Evolutionary conservation across 345 rosid species (phyloP).

Genomic region (Salix koriyanagi): DNA sequence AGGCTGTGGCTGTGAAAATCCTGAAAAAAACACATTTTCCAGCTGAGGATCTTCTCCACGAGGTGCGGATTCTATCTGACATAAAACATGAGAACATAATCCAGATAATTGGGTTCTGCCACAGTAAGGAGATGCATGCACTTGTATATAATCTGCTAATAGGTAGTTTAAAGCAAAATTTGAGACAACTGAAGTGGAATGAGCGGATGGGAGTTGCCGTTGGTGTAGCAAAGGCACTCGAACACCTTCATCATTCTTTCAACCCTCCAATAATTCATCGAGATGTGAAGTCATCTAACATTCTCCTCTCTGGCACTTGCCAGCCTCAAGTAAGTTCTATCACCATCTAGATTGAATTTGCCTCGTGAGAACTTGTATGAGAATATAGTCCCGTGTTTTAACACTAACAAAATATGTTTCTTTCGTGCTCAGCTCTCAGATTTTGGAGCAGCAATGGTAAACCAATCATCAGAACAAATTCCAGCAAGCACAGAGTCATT

Average conservation of each 20-base stretch:
- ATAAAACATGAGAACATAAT: conserved; percentile 31
- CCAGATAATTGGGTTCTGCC: conserved; percentile 32
- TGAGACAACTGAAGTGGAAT: conserved; percentile 29
- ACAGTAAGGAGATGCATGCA: conserved; percentile 26
- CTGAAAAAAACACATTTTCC: conserved; percentile 19
- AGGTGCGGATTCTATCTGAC: conserved; percentile 30
- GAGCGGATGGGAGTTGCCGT: conserved; percentile 34
- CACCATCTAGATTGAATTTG: background rate
- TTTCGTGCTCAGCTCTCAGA: conserved; percentile 13
- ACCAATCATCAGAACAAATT: conserved; percentile 20
- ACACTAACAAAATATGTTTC: background rate
- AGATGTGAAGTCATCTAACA: conserved; percentile 38
- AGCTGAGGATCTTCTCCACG: conserved; percentile 33
- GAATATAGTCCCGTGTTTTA: background rate
- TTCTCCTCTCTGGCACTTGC: conserved; percentile 31
- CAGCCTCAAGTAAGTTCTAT: conserved; percentile 30
- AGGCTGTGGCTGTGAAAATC: conserved; percentile 37
- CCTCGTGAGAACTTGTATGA: too few relatives aligned
- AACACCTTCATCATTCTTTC: conserved; percentile 36
- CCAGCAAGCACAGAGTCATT: conserved; percentile 18
- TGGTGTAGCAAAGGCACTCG: conserved; percentile 44
- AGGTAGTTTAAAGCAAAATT: conserved; percentile 32
- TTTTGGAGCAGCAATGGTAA: conserved; percentile 29
- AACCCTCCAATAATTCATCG: conserved; percentile 39
- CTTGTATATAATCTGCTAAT: conserved; percentile 29